A percentile compares a stretch with the other conserved stretches of the same genome.
Evolutionary conservation across 345 rosid genomes (phyloP).

Genomic region (Rhodomyrtus tomentosa): DNA sequence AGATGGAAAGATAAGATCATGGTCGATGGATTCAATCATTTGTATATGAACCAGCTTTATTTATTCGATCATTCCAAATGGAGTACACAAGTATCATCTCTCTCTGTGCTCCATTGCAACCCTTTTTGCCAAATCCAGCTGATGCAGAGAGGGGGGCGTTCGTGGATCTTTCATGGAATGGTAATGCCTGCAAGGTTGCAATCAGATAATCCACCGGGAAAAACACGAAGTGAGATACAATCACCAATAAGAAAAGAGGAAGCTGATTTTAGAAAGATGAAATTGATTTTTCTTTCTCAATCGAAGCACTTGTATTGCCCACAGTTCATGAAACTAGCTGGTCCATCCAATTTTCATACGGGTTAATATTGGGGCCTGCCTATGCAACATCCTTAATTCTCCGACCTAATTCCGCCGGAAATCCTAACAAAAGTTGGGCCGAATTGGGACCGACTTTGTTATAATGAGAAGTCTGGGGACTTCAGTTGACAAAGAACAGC

Average conservation of each 20-base stretch:
- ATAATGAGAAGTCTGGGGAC: background rate
- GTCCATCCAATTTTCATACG: background rate
- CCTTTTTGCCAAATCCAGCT: background rate
- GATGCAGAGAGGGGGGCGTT: background rate
- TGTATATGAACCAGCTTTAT: background rate
- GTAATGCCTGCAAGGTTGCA: background rate
- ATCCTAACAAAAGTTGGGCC: background rate
- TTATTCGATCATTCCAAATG: background rate
- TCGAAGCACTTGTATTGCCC: background rate
- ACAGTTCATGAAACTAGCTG: background rate
- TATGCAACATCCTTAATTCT: background rate
- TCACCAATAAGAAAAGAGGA: background rate
- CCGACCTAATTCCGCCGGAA: background rate
- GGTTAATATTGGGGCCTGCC: background rate
- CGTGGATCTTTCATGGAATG: background rate
- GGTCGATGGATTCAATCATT: background rate
- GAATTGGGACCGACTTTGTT: background rate
- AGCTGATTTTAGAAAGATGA: background rate
- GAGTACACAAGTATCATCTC: background rate
- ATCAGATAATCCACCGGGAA: background rate
- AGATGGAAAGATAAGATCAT: background rate
- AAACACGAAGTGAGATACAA: background rate
- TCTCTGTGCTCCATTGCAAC: background rate
- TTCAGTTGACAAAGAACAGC: background rate
- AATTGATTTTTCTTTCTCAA: background rate